Evolutionary conservation across 352 stramenopile species (phyloP).

Genomic region (Pythium aquatile): DNA sequence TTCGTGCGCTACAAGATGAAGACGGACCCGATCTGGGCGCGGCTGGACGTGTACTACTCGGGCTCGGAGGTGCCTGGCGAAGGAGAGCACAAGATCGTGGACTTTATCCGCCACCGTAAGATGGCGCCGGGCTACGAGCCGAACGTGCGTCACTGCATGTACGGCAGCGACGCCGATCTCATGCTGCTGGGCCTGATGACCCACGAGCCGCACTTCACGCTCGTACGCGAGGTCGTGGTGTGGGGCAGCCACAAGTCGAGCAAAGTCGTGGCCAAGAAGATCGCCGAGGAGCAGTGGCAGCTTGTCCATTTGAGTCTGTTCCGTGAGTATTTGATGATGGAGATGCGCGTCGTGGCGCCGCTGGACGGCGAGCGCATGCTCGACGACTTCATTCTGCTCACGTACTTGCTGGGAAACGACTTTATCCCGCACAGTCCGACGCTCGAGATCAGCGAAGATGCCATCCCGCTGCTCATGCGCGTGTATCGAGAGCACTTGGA

Average conservation of each 20-base stretch:
- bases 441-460: slow-evolving; percentile 98
- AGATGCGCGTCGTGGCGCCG: slow-evolving; percentile 84
- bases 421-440: slow-evolving; percentile 99
- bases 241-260: slow-evolving; percentile 74
- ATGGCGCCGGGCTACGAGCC: slow-evolving; percentile 91
- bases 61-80: slow-evolving; percentile 98
- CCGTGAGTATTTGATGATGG: slow-evolving; percentile 97
- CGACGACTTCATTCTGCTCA: slow-evolving; percentile 99
- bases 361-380: slow-evolving; percentile 93
- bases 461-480: slow-evolving; percentile 93
- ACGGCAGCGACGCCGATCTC: slow-evolving; percentile 98
- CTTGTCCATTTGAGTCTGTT: slow-evolving; percentile 96
- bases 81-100: slow-evolving; percentile 99
- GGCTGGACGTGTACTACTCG: slow-evolving; percentile 97
- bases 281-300: slow-evolving; percentile 96
- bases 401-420: slow-evolving; percentile 99
- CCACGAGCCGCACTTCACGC: slow-evolving; percentile 98
- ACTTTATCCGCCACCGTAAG: slow-evolving; percentile 95
- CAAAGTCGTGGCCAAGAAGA: slow-evolving; percentile 83
- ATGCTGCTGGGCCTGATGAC: slow-evolving; percentile 98
- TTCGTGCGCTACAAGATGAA: slow-evolving; percentile 97
- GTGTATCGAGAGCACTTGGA: slow-evolving; percentile 90
- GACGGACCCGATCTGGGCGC: slow-evolving; percentile 93
- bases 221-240: slow-evolving; percentile 97
- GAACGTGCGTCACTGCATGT: slow-evolving; percentile 98